Conservation (phyloP, 2,329 filamentous ascomycete genomes). For the Dothiorella sarmentorum region DNA sequence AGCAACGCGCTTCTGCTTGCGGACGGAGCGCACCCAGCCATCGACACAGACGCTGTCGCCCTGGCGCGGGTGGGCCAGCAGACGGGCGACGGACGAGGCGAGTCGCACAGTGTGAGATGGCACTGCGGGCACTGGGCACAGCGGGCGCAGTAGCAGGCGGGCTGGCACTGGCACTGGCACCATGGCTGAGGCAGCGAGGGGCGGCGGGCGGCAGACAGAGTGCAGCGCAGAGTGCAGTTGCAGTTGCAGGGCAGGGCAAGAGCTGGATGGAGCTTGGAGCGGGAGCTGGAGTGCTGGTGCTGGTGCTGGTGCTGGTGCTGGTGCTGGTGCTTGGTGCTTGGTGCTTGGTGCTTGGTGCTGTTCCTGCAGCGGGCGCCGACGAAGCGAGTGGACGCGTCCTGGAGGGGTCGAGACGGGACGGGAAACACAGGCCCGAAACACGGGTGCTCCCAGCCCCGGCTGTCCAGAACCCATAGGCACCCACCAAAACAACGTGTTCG, state of each 20-base stretch:
- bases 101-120: conserved; percentile 22
- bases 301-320: not conserved
- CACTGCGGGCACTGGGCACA: conserved; percentile 25
- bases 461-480: not conserved
- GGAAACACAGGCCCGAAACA: conserved; percentile 1
- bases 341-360: no score
- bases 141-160: conserved; percentile 25
- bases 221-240: not conserved
- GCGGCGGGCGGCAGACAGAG: not conserved
- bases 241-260: not conserved
- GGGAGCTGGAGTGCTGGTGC: not conserved
- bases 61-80: conserved; percentile 33
- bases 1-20: conserved; percentile 77
- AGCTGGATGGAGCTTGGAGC: not conserved
- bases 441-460: not conserved
- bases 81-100: conserved; percentile 34
- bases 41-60: conserved; percentile 50
- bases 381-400: no score
- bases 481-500: conserved; percentile 13
- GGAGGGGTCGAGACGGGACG: no score
- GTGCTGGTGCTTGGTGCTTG: not conserved
- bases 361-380: not conserved
- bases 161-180: conserved; percentile 18
- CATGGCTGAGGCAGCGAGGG: conserved; percentile 19
- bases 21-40: conserved; percentile 79